A percentile compares a stretch with the other conserved stretches of the same genome.
phyloP scores from a whole-genome alignment of 163 green algal genomes.

The Scenedesmus sp. region DNA sequence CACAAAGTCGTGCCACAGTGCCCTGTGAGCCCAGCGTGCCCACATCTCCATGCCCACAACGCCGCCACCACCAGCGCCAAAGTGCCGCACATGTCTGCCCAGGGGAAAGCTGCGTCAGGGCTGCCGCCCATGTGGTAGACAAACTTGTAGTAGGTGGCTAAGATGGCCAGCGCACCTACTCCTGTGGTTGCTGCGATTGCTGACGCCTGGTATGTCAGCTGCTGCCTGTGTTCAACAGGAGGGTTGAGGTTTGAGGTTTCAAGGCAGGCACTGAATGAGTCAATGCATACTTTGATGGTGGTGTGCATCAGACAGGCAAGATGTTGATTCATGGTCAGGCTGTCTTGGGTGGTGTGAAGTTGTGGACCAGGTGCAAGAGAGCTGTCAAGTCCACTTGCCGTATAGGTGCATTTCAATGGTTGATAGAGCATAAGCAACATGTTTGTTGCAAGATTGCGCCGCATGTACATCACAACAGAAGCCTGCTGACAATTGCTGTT shows the following conservation, averaged over 20 bases:
- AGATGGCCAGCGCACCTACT: slow-evolving; percentile 71
- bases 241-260: background rate
- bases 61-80: slow-evolving; percentile 84
- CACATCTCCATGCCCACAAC: slow-evolving; percentile 96
- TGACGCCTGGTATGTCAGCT: slow-evolving; percentile 81
- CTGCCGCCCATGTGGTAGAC: slow-evolving; percentile 67
- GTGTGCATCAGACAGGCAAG: no score
- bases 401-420: no score
- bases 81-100: slow-evolving; percentile 76
- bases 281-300: no score
- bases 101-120: slow-evolving; percentile 64
- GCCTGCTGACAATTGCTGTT: no score
- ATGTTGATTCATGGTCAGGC: no score
- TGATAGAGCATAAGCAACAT: no score
- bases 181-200: slow-evolving; percentile 79
- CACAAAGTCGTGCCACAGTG: slow-evolving; percentile 93
- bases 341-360: no score
- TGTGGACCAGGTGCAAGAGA: no score
- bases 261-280: no score
- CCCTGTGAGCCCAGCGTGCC: slow-evolving; percentile 92
- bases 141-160: slow-evolving; percentile 84
- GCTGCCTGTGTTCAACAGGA: slow-evolving; percentile 63
- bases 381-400: no score
- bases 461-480: background rate
- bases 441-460: no score